Percentiles rank a stretch among this genome's conserved stretches.
Conservation (phyloP, 2,329 filamentous ascomycete genomes). For the Botrytis tulipae region DNA sequence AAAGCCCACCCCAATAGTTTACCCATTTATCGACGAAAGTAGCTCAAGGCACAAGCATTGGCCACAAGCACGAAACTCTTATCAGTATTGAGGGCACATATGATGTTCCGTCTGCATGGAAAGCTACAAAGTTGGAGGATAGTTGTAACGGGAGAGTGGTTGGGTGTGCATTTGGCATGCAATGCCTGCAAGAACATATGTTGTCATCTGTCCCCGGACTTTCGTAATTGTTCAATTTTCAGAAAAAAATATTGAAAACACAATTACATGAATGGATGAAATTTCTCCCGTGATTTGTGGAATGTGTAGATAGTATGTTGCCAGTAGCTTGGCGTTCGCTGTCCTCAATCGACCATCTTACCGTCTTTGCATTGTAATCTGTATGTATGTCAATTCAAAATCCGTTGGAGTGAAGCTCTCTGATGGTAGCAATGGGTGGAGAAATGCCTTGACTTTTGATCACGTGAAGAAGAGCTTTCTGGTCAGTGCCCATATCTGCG, state of each 20-base stretch:
- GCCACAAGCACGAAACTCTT: neutral
- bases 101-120: neutral
- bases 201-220: constrained; percentile 21
- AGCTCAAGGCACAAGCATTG: neutral
- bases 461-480: neutral
- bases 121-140: neutral
- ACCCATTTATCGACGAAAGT: neutral
- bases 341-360: too few species aligned
- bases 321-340: neutral
- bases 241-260: neutral
- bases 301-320: neutral
- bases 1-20: neutral
- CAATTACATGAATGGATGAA: too few species aligned
- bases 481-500: neutral
- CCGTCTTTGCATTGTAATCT: neutral
- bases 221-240: constrained; percentile 7
- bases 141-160: neutral
- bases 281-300: neutral
- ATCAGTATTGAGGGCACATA: constrained; percentile 4
- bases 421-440: neutral
- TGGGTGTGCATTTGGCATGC: neutral
- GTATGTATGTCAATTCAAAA: neutral
- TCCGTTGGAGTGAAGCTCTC: neutral
- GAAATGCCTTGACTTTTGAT: neutral
- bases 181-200: constrained; percentile 15